Evolutionary conservation across 495 filamentous ascomycete species (phyloP).

Genomic region (Trypethelium eluteriae): DNA sequence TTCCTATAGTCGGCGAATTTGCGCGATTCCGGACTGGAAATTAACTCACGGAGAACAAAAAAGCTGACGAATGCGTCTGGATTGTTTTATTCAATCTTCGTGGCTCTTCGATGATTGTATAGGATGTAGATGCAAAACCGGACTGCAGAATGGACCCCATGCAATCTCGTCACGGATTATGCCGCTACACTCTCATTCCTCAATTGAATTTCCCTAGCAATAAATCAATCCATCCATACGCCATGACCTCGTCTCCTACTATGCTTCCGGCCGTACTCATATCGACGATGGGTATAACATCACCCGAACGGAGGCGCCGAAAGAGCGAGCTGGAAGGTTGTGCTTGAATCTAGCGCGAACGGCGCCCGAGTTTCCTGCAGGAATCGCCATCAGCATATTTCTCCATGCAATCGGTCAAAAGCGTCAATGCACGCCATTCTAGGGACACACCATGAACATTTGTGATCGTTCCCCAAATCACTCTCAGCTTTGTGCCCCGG

Average conservation of each 20-base stretch:
- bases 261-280: slow-evolving; percentile 30
- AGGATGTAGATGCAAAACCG: background rate
- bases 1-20: background rate
- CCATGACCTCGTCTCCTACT: background rate
- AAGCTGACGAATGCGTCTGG: too few relatives aligned
- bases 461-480: slow-evolving; percentile 99
- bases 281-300: slow-evolving; percentile 94
- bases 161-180: background rate
- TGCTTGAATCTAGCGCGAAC: slow-evolving; percentile 91
- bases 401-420: background rate
- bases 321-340: slow-evolving; percentile 90
- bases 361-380: slow-evolving; percentile 83
- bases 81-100: background rate
- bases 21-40: too few relatives aligned
- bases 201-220: background rate
- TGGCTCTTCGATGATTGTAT: background rate
- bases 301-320: slow-evolving; percentile 92
- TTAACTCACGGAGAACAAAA: too few relatives aligned
- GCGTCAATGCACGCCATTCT: background rate
- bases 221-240: background rate
- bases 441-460: slow-evolving; percentile 68
- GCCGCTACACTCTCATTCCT: background rate
- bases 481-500: slow-evolving; percentile 91
- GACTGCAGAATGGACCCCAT: background rate
- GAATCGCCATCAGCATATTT: slow-evolving; percentile 7